Evolutionary conservation across 306 rosid species (phyloP).

Genomic region (Lathyrus oleraceus): DNA sequence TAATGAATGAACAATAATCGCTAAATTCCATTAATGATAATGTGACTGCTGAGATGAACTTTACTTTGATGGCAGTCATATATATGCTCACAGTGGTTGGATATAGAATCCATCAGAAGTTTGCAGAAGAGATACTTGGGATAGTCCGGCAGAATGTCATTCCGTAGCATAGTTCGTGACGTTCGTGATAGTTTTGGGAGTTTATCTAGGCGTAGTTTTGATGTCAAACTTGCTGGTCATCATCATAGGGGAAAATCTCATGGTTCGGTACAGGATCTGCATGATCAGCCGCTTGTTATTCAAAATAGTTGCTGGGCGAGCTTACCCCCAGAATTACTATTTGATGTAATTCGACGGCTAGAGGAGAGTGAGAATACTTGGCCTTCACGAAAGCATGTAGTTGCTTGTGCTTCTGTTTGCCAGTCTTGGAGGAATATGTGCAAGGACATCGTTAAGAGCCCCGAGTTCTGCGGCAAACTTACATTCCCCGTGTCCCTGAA

Average conservation of each 20-base stretch:
- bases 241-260: conserved; percentile 77
- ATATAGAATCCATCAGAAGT: conserved; percentile 33
- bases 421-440: conserved; percentile 91
- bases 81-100: conserved; percentile 32
- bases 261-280: conserved; percentile 72
- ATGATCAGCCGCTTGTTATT: conserved; percentile 60
- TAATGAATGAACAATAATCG: conserved; percentile 1
- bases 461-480: conserved; percentile 79
- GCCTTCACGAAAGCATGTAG: conserved; percentile 84
- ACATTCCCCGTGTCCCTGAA: conserved; percentile 86
- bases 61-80: conserved; percentile 43
- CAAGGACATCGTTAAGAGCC: conserved; percentile 76
- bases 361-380: conserved; percentile 85
- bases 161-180: conserved; percentile 90
- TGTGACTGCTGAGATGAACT: conserved; percentile 22
- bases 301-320: conserved; percentile 85
- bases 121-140: conserved; percentile 33
- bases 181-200: conserved; percentile 89
- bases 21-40: neutral
- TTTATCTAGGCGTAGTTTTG: conserved; percentile 81
- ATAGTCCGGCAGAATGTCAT: conserved; percentile 60
- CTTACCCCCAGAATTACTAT: conserved; percentile 76
- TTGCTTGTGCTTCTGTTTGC: conserved; percentile 86
- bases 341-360: conserved; percentile 74
- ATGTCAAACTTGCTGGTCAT: conserved; percentile 66